Base-by-base conservation (phyloP, 345 rosid species). In the Heritiera littoralis region DNA sequence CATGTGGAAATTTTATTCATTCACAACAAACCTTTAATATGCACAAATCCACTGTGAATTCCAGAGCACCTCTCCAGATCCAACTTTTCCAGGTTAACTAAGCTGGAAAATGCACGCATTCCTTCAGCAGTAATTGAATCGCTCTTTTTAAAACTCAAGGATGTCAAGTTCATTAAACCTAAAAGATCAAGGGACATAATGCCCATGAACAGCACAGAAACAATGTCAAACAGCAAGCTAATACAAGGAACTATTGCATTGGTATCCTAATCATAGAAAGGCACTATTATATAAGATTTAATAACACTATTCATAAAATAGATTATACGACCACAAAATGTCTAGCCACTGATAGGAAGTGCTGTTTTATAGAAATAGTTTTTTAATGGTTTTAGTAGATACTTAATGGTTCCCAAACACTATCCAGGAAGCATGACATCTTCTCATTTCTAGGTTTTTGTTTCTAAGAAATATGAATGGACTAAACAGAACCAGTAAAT, bases 1-100 rank as follows among this genome's bases (percentile, higher is more conserved):
- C 23, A 20, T 18, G 15, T 1, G 49, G n/a, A 72, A 49, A 15
- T 3, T 43, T 28, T 52, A 61, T 45, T 70, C 75, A 81, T 46
- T 41, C 32, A 30, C 40, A 38, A 61, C 79, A 80, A 73, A 91
- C 94, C 94, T 85, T 85, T 83, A 15, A 91, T 81, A 85, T 86
- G 77, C 60, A 83, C 80, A 49, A 91, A 85, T 28, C 90, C 91
- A 20, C 86, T 88, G 5, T 79, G 61, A 73, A 91, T 86, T 28
- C 86, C 84, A 9, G 85, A 83, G 78, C 92, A 91, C 73, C 90
- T 84, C 86, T 89, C 94, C 80, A 89, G 35, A 66, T 91, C 91
- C 83, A 91, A 78, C 82, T 86, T 88, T 60, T 59, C 86, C 84
- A 91, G 79, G 85, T 88, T 88, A 66, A 80, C 79, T 70, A 88